Evolutionary conservation across 2,329 filamentous ascomycete genomes (phyloP).

Genomic region (Teratosphaeria gauchensis): DNA sequence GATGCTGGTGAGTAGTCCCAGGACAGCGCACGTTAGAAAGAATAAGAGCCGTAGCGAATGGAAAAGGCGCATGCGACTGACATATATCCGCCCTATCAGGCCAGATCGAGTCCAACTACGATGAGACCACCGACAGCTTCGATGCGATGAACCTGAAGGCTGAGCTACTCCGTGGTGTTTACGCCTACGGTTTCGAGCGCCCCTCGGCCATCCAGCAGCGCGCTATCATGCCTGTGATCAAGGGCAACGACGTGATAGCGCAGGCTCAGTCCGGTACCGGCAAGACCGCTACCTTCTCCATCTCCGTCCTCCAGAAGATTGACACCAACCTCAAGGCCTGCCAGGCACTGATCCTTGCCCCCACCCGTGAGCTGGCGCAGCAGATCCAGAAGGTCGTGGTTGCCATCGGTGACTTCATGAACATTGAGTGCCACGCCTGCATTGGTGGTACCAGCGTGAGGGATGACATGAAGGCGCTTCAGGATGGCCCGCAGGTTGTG

Average conservation of each 20-base stretch:
- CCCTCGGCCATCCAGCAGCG: slow-evolving; percentile 99
- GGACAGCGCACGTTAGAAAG: background rate
- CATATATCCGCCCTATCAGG: slow-evolving; percentile 43
- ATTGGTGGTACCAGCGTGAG: slow-evolving; percentile 97
- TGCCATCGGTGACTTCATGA: slow-evolving; percentile 99
- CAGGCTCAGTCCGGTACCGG: slow-evolving; percentile 99
- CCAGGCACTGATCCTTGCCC: slow-evolving; percentile 96
- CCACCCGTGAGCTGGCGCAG: slow-evolving; percentile 95
- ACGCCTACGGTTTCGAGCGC: slow-evolving; percentile 99
- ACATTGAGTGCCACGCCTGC: slow-evolving; percentile 96
- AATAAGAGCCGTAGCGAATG: background rate
- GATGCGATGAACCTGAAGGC: slow-evolving; percentile 96
- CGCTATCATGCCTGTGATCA: slow-evolving; percentile 99
- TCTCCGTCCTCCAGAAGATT: slow-evolving; percentile 98
- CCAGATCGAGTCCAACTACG: slow-evolving; percentile 99
- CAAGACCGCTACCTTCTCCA: slow-evolving; percentile 99
- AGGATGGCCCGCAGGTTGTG: slow-evolving; percentile 92
- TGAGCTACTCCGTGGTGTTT: slow-evolving; percentile 96
- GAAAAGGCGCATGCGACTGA: background rate
- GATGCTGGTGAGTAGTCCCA: slow-evolving; percentile 66
- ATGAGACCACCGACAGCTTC: slow-evolving; percentile 98
- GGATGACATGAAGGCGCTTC: slow-evolving; percentile 96
- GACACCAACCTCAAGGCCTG: slow-evolving; percentile 89
- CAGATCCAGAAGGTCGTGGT: slow-evolving; percentile 99
- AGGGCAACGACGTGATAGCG: slow-evolving; percentile 98